Evolutionary conservation across 148 eudicot species (phyloP).

Genomic region (Vaccinium myrtillus): DNA sequence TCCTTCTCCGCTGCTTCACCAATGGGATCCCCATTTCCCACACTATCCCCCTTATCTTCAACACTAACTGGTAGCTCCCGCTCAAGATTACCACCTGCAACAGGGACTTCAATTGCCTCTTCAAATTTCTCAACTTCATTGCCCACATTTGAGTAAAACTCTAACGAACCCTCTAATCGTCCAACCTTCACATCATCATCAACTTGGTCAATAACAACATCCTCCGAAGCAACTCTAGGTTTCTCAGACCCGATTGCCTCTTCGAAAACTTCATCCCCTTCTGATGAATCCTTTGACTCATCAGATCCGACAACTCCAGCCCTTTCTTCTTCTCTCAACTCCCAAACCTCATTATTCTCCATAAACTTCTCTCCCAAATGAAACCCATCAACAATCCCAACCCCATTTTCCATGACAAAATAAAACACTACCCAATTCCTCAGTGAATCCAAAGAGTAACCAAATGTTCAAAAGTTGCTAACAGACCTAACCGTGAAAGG

Average conservation of each 20-base stretch:
- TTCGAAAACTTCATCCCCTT: conserved; percentile 57
- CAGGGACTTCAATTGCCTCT: conserved; percentile 28
- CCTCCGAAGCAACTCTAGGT: conserved; percentile 25
- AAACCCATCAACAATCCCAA: conserved; percentile 37
- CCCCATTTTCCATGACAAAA: conserved; percentile 67
- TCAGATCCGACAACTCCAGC: conserved; percentile 25
- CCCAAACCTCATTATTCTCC: conserved; percentile 30
- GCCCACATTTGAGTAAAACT: conserved; percentile 17
- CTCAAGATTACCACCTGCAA: conserved; percentile 13
- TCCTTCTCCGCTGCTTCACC: conserved; percentile 20
- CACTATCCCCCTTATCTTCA: conserved; percentile 25
- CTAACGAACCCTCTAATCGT: conserved; percentile 10
- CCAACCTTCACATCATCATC: conserved; percentile 19
- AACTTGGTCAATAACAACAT: conserved; percentile 20
- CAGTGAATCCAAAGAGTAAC: background rate
- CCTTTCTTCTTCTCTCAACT: conserved; percentile 28
- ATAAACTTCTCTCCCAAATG: conserved; percentile 30
- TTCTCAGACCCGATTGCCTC: conserved; percentile 42
- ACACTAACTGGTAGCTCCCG: conserved; percentile 19
- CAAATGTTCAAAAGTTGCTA: background rate
- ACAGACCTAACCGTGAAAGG: conserved; percentile 1
- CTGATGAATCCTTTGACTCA: conserved; percentile 41
- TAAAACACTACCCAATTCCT: conserved; percentile 3
- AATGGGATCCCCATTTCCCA: conserved; percentile 13
- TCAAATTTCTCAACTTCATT: conserved; percentile 32